These are phyloP conservation scores for Kuraishia floccosa DNA, from an alignment of 805 yeast species.

Conservation along the genomic window DNA sequence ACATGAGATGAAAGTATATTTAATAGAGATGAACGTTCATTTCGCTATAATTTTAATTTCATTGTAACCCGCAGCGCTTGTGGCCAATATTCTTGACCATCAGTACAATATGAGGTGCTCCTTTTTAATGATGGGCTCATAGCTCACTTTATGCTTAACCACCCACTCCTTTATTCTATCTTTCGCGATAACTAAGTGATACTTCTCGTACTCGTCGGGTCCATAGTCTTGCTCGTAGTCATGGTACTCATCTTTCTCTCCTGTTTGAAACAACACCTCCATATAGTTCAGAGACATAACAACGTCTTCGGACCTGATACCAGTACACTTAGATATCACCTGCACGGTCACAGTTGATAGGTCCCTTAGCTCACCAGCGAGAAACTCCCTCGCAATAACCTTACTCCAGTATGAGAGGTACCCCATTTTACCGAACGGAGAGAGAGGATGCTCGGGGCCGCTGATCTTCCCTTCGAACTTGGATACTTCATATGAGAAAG, in stretches of 20 bases:
- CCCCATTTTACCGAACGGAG: constrained; percentile 67
- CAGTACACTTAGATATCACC: constrained; percentile 43
- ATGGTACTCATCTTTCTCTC: constrained; percentile 11
- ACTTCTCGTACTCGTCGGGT: constrained; percentile 13
- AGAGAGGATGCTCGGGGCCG: constrained; percentile 89
- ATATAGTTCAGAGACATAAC: constrained; percentile 47
- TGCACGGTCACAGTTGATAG: constrained; percentile 26
- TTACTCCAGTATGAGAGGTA: constrained; percentile 72
- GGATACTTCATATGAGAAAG: constrained; percentile 74
- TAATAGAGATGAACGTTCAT: neutral
- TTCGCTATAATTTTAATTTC: neutral
- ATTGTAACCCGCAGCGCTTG: neutral
- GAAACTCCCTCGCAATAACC: constrained; percentile 29
- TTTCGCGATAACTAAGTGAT: constrained; percentile 12
- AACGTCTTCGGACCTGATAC: constrained; percentile 54
- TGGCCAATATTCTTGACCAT: constrained; percentile 5
- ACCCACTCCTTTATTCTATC: constrained; percentile 16
- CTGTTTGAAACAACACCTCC: constrained; percentile 24
- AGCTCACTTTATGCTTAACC: constrained; percentile 10
- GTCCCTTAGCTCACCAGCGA: constrained; percentile 25
- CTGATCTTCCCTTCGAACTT: constrained; percentile 51
- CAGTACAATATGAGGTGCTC: constrained; percentile 15
- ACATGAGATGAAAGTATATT: neutral
- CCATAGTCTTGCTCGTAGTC: constrained; percentile 15
- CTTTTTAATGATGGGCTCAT: constrained; percentile 8